Evolutionary conservation across 176 grass and related monocot genomes (phyloP), one percentile per base, ranked within the genome.

Genomic region (Ampelocalamus luodianensis): DNA sequence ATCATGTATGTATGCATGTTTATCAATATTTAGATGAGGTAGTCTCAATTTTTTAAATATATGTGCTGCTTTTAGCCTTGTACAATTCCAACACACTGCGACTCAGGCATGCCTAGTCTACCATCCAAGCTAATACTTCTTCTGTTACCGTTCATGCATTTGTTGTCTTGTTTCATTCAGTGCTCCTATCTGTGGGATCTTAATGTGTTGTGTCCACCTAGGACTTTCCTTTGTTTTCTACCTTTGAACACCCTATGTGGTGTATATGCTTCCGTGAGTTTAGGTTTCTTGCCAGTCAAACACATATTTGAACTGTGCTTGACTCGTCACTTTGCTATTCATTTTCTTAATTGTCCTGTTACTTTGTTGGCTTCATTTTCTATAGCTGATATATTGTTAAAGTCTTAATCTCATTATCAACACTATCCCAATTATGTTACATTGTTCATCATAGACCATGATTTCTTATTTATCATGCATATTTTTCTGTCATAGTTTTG

Each of bases 381-480:
- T 45, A 16, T 78, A 23, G 20, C 9, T 72, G 6, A 13, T 63
- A 42, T 81, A 51, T 36, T 34, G 12, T 13, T 69, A 69, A n/a
- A n/a, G 66, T 34, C 48, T 66, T 54, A 10, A 61, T 42, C 14
- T 24, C 26, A 20, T 66, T 72, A 3, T 20, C 24, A 65, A 29
- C 24, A 78, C 26, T 29, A 49, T 45, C 26, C 5, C 5, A 63
- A 77, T 42, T 24, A 22, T 69, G 83, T 17, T 26, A 69, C 50
- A 70, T 13, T 77, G 36, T 50, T 24, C 18, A 65, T 83, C 10
- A 2, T 76, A 54, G 46, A 29, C n/a, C 58, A 37, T 88, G 22
- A 32, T 83, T 77, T 50, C 18, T 64, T 58, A 49, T 37, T 38
- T 87, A 55, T 9, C 16, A 34, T 60, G 24, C 27, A 69, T 77